These are phyloP conservation scores for Nannochloris sp. DNA, from an alignment of 139 green algal species.

Conservation along the genomic window DNA sequence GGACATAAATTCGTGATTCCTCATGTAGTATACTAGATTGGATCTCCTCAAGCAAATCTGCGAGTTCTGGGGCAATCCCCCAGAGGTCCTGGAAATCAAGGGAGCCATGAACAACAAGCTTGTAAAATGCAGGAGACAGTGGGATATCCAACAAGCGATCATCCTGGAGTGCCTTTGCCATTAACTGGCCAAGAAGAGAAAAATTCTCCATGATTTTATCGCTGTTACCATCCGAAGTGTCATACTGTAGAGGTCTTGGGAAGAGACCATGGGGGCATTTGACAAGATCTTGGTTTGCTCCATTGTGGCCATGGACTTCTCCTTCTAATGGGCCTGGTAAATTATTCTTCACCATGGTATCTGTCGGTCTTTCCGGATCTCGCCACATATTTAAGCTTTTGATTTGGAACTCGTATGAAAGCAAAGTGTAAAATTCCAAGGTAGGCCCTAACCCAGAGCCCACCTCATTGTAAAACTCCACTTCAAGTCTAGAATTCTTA, in stretches of 20 bases:
- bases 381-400: constrained; percentile 77
- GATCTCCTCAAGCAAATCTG: constrained; percentile 50
- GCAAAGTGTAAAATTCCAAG: constrained; percentile 96
- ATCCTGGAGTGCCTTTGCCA: constrained; percentile 92
- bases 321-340: too few relatives aligned
- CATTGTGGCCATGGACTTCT: background rate
- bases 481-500: constrained; percentile 20
- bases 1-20: constrained; percentile 41
- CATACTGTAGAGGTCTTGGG: constrained; percentile 54
- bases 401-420: constrained; percentile 83
- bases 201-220: constrained; percentile 51
- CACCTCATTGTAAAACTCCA: constrained; percentile 92
- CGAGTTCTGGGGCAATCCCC: constrained; percentile 62
- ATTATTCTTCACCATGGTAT: too few relatives aligned
- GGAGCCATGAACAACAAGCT: constrained; percentile 39
- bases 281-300: constrained; percentile 40
- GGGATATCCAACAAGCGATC: constrained; percentile 83
- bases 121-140: constrained; percentile 78
- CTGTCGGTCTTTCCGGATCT: constrained; percentile 28
- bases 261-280: constrained; percentile 80
- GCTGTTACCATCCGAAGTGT: background rate
- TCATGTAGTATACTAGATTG: background rate
- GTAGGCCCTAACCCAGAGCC: constrained; percentile 92
- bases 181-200: constrained; percentile 69
- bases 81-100: constrained; percentile 73